Evolutionary conservation across 1,284 basidiomycete genomes (phyloP).

Genomic region (Polyporus tsugae): DNA sequence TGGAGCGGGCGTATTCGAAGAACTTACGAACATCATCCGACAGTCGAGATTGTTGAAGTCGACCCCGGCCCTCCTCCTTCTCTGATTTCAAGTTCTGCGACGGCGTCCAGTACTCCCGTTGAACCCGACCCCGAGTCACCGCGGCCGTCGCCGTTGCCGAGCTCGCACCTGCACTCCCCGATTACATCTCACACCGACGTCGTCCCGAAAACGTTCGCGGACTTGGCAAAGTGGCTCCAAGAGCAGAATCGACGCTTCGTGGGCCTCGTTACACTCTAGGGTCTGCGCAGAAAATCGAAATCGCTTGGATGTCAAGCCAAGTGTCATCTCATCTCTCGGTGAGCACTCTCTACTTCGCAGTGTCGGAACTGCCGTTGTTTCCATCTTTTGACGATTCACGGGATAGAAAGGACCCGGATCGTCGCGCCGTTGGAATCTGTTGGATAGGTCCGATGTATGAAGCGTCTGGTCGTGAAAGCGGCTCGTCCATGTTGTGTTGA

Average conservation of each 20-base stretch:
- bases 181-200: background rate
- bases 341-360: no score
- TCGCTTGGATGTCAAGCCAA: no score
- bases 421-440: no score
- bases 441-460: no score
- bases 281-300: background rate
- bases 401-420: no score
- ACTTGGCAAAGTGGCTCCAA: background rate
- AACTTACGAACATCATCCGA: background rate
- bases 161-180: background rate
- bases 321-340: no score
- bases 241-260: background rate
- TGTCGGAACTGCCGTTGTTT: no score
- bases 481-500: no score
- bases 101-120: background rate
- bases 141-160: background rate
- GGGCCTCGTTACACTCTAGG: background rate
- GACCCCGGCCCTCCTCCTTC: background rate
- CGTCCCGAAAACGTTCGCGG: background rate
- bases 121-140: background rate
- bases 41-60: background rate
- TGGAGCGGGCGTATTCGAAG: background rate
- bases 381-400: no score
- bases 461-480: no score
- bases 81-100: background rate